These are phyloP conservation scores for Lathyrus oleraceus DNA, from an alignment of 306 rosid species.

Conservation along the genomic window DNA sequence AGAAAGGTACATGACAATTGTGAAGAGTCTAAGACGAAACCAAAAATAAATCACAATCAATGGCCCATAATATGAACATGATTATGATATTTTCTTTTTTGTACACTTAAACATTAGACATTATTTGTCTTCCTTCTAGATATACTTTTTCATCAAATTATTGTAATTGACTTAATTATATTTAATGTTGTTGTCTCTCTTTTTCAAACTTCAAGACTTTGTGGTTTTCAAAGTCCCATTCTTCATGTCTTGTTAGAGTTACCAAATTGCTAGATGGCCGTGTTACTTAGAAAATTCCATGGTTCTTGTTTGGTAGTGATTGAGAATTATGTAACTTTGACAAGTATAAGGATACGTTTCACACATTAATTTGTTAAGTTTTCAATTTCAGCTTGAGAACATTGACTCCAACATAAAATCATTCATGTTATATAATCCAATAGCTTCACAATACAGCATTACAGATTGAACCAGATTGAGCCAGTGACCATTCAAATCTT, in stretches of 20 bases:
- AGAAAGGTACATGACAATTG: neutral
- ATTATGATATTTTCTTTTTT: neutral
- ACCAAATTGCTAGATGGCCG: slow-evolving; percentile 30
- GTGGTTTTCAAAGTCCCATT: slow-evolving; percentile 10
- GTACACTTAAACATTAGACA: neutral
- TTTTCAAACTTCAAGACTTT: slow-evolving; percentile 27
- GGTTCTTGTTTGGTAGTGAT: slow-evolving; percentile 21
- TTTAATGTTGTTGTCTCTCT: neutral
- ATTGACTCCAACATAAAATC: slow-evolving; percentile 48
- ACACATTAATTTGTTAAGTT: slow-evolving; percentile 25
- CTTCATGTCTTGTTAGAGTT: slow-evolving; percentile 13
- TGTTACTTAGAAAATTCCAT: slow-evolving; percentile 35
- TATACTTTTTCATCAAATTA: neutral
- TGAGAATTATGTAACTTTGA: slow-evolving; percentile 33
- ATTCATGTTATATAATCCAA: slow-evolving; percentile 46
- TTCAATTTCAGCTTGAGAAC: slow-evolving; percentile 51
- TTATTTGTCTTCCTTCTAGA: slow-evolving; percentile 6
- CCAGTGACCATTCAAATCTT: slow-evolving; percentile 26
- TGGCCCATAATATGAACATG: neutral
- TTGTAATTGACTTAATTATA: slow-evolving; percentile 23
- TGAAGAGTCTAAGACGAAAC: neutral
- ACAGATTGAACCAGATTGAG: neutral
- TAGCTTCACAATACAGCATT: slow-evolving; percentile 40
- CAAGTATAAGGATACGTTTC: slow-evolving; percentile 40
- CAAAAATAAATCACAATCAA: neutral